Evolutionary conservation across 108 stramenopile genomes (phyloP).

Genomic region (Conticribra guillardii): DNA sequence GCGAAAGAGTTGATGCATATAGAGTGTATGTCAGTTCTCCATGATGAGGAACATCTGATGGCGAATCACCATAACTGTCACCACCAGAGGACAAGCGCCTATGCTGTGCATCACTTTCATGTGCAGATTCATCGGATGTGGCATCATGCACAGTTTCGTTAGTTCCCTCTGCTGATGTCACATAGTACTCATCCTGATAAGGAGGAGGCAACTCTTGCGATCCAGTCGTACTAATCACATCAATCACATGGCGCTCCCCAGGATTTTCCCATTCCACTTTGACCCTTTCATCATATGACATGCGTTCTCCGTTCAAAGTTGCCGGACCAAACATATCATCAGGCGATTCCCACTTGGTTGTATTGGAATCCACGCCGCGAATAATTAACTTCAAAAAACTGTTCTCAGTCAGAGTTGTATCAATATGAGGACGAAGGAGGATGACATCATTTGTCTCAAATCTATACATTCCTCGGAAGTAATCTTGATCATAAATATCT

Average conservation of each 20-base stretch:
- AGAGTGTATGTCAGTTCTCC: constrained; percentile 54
- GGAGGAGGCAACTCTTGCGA: constrained; percentile 29
- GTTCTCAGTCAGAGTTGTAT: constrained; percentile 42
- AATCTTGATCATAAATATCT: constrained; percentile 47
- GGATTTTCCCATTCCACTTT: constrained; percentile 52
- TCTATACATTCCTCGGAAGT: constrained; percentile 45
- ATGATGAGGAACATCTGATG: constrained; percentile 31
- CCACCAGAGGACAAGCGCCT: background rate
- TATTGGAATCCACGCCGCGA: constrained; percentile 24
- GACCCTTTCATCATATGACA: constrained; percentile 32
- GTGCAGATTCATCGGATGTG: constrained; percentile 3
- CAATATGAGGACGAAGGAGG: constrained; percentile 47
- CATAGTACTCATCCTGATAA: constrained; percentile 13
- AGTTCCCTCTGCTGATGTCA: too few relatives aligned
- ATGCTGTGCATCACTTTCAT: constrained; percentile 5
- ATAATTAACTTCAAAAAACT: constrained; percentile 20
- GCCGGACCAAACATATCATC: constrained; percentile 49
- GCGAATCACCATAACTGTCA: background rate
- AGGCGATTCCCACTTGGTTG: constrained; percentile 19
- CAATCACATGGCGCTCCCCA: constrained; percentile 55
- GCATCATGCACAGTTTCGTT: background rate
- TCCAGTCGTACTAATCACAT: constrained; percentile 41
- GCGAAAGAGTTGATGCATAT: constrained; percentile 29
- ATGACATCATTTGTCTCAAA: constrained; percentile 52
- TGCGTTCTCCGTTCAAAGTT: constrained; percentile 38